These are phyloP conservation scores for Elsinoe batatas DNA, from an alignment of 2,329 filamentous ascomycete genomes.

Conservation along the genomic window DNA sequence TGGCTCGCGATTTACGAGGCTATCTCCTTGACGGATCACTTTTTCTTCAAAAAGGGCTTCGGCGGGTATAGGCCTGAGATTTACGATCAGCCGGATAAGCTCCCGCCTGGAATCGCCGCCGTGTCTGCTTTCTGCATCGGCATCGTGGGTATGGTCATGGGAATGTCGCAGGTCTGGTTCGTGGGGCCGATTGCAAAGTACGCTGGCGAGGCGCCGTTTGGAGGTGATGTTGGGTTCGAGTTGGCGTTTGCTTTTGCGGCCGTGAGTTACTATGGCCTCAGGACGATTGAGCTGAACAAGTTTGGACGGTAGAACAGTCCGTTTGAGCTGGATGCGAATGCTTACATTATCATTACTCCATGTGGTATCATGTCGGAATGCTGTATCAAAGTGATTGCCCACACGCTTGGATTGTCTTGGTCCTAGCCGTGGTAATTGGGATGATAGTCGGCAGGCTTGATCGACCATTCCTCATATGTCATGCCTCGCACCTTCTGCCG, in stretches of 20 bases:
- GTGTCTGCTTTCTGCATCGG: constrained; percentile 54
- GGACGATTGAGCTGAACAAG: constrained; percentile 39
- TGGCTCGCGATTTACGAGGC: constrained; percentile 67
- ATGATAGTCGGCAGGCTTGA: background rate
- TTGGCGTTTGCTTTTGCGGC: constrained; percentile 53
- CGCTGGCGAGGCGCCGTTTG: constrained; percentile 42
- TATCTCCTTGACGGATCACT: constrained; percentile 56
- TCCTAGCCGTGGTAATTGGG: background rate
- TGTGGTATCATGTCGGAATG: background rate
- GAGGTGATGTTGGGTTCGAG: constrained; percentile 51
- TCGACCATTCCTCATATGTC: constrained; percentile 18
- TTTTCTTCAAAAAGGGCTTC: constrained; percentile 56
- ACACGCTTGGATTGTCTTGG: background rate
- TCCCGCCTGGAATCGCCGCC: constrained; percentile 57
- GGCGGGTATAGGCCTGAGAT: constrained; percentile 48
- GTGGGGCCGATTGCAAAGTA: constrained; percentile 56
- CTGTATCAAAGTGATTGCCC: too few species aligned
- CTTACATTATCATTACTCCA: background rate
- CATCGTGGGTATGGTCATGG: constrained; percentile 54
- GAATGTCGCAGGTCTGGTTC: constrained; percentile 61
- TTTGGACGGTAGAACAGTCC: constrained; percentile 19
- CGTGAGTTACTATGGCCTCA: constrained; percentile 42
- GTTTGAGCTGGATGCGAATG: background rate
- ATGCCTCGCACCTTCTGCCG: constrained; percentile 16
- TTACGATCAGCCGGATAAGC: constrained; percentile 47